phyloP scores from a whole-genome alignment of 208 protist genomes.

The Leishmania guyanensis region DNA sequence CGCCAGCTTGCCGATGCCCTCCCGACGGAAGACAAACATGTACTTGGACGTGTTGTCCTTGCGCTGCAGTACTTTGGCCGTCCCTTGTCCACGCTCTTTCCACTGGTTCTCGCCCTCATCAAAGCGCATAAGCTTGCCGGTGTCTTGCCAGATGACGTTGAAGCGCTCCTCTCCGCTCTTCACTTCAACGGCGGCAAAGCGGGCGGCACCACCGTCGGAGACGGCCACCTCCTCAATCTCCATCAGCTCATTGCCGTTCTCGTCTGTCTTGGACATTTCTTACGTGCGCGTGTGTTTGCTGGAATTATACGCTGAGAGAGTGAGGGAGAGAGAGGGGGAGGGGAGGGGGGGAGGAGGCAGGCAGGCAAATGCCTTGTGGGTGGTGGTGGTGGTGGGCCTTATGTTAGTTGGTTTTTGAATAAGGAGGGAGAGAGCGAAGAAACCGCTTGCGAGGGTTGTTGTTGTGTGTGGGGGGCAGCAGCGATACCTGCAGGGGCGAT shows the following conservation, averaged over 20 bases:
- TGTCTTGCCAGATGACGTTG: constrained; percentile 69
- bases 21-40: constrained; percentile 91
- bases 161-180: constrained; percentile 89
- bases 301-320: background rate
- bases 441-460: background rate
- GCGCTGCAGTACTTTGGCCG: constrained; percentile 71
- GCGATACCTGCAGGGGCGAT: background rate
- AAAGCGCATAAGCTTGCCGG: constrained; percentile 87
- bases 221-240: constrained; percentile 89
- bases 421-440: background rate
- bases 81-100: constrained; percentile 92
- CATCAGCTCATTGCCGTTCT: constrained; percentile 83
- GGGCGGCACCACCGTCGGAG: constrained; percentile 82
- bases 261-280: constrained; percentile 42
- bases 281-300: background rate
- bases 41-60: constrained; percentile 68
- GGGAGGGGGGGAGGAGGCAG: background rate
- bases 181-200: constrained; percentile 79
- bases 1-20: constrained; percentile 84
- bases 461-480: background rate
- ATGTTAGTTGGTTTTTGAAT: background rate
- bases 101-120: constrained; percentile 93
- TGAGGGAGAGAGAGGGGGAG: background rate
- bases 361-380: background rate
- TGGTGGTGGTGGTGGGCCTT: background rate